phyloP scores from a whole-genome alignment of 345 rosid genomes.

The Abelmoschus esculentus region DNA sequence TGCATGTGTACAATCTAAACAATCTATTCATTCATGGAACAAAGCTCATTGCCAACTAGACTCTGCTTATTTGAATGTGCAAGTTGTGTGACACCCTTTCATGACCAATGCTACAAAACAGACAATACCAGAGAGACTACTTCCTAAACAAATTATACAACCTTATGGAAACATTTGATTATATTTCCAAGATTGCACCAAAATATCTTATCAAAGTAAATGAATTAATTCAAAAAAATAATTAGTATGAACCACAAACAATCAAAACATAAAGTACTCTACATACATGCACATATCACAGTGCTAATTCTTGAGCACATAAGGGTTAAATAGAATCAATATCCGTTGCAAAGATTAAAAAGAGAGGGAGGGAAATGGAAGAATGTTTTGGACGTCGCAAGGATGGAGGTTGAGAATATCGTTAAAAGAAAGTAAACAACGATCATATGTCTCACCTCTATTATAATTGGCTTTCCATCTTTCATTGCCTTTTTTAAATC shows the following conservation, averaged over 20 bases:
- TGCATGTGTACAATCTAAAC: not conserved
- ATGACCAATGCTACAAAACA: not conserved
- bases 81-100: not conserved
- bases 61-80: not conserved
- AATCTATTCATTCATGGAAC: not conserved
- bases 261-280: not conserved
- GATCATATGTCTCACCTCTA: slow-evolving; percentile 50
- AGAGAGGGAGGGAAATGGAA: not conserved
- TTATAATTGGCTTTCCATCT: slow-evolving; percentile 98
- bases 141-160: not conserved
- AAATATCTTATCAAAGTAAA: not conserved
- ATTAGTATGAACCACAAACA: not conserved
- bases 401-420: not conserved
- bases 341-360: not conserved
- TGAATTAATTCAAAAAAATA: not conserved
- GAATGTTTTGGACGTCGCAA: not conserved
- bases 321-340: not conserved
- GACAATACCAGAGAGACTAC: not conserved
- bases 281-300: not conserved
- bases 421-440: not conserved
- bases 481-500: slow-evolving; percentile 99
- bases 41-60: not conserved
- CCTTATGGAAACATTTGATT: not conserved
- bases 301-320: not conserved
- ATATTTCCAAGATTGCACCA: not conserved